Evolutionary conservation across 768 basidiomycete species (phyloP), one percentile per base, ranked within the genome.

Genomic region (Panus rudis): DNA sequence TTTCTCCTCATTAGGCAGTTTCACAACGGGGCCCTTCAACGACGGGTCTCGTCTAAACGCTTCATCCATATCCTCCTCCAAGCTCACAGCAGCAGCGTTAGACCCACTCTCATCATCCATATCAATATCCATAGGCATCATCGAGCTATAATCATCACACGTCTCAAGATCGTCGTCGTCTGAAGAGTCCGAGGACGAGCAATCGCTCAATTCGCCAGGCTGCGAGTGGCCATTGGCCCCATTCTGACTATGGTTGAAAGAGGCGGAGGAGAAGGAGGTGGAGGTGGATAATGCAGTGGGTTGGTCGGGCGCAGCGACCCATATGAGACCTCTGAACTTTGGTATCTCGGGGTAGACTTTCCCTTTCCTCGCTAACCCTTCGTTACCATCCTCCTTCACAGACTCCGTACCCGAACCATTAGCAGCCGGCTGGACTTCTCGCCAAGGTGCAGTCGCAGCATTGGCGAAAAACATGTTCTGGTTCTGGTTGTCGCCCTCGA

Each of bases 401-500:
- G 25, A 45, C 47, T 43, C 21, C 45, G 34, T 21, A 32, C 35
- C 30, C 14, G 17, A 3, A 13, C 23, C 16, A 19, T n/a, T 41
- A 43, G 20, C 43, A 48, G 31, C 52, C 47, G 3, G 53, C 52
- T 6, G 53, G 43, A 5, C 10, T n/a, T 17, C 17, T 16, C 14
- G 20, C 17, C 4, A 11, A 5, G 4, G 17, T 10, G 16, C 47
- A 20, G 49, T 48, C 12, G 40, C 44, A 26, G 40, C 46, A 8
- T 71, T 57, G 10, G 76, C 71, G 58, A 93, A 93, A 71, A 92
- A 92, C 17, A 73, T 70, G 54, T 85, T 88, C 65, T 91, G 90
- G 0, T 81, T 79, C 13, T 75, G 63, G 56, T 90, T 89, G 46
- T 81, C 73, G 50, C 87, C 82, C 55, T 92, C 90, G 47, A 92